phyloP scores from a whole-genome alignment of 2,329 filamentous ascomycete species.

The Phialocephala subalpina region DNA sequence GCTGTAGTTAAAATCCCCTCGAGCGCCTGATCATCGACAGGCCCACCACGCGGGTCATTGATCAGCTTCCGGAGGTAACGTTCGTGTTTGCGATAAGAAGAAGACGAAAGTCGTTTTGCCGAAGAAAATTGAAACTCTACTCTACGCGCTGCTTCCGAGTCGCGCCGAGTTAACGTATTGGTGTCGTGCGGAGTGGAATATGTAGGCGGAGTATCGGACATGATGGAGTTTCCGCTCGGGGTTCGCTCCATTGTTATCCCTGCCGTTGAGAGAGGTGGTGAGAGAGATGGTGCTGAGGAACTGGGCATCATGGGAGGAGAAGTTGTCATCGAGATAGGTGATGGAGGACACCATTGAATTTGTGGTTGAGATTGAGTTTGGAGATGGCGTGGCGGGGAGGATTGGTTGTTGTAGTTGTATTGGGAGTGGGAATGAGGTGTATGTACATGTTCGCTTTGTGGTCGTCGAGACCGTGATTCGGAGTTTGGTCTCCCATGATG shows the following conservation, averaged over 20 bases:
- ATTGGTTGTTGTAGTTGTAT: slow-evolving; percentile 18
- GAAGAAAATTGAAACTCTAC: slow-evolving; percentile 30
- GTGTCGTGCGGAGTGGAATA: slow-evolving; percentile 26
- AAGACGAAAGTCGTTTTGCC: slow-evolving; percentile 14
- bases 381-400: slow-evolving; percentile 29
- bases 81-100: slow-evolving; percentile 32
- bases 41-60: slow-evolving; percentile 49
- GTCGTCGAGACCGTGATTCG: slow-evolving; percentile 24
- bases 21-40: slow-evolving; percentile 64
- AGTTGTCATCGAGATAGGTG: slow-evolving; percentile 26
- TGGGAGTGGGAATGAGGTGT: slow-evolving; percentile 4
- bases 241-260: slow-evolving; percentile 43
- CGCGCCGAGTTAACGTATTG: slow-evolving; percentile 31
- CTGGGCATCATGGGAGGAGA: neutral
- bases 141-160: slow-evolving; percentile 35
- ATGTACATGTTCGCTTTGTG: slow-evolving; percentile 25
- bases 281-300: slow-evolving; percentile 17
- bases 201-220: slow-evolving; percentile 35
- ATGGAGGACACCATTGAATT: slow-evolving; percentile 24
- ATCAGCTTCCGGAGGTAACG: slow-evolving; percentile 67
- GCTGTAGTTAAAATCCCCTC: slow-evolving; percentile 65
- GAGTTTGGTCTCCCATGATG: slow-evolving; percentile 23
- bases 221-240: slow-evolving; percentile 42
- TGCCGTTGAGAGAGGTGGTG: slow-evolving; percentile 13
- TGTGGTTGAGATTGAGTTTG: slow-evolving; percentile 12